Percentiles rank a stretch among this genome's conserved stretches.
Conservation (phyloP, 2,329 filamentous ascomycete genomes). For the Aspergillus sp. region DNA sequence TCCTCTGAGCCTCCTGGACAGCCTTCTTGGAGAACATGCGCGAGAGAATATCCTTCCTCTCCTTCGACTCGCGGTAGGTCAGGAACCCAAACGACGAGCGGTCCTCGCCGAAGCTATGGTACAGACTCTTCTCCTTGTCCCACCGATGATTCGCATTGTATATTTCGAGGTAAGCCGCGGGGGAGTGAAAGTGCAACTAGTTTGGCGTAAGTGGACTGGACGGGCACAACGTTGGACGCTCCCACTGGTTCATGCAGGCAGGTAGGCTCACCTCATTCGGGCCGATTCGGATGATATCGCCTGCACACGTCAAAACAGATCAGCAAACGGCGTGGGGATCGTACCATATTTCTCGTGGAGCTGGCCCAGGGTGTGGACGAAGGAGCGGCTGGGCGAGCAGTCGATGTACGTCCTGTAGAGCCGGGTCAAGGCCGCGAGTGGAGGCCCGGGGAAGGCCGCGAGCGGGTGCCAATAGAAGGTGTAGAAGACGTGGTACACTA, state of each 20-base stretch:
- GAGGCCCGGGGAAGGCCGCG: constrained; percentile 3
- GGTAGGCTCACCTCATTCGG: constrained; percentile 3
- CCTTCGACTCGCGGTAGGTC: constrained; percentile 1
- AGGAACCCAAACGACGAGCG: constrained; percentile 9
- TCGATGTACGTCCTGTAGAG: constrained; percentile 3
- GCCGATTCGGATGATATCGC: background rate
- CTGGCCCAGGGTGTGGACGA: constrained; percentile 3
- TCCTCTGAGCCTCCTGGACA: background rate
- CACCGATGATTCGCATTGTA: constrained; percentile 3
- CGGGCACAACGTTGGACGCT: background rate
- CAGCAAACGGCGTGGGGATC: background rate
- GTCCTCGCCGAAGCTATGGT: constrained; percentile 8
- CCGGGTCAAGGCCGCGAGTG: background rate
- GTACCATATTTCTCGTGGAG: constrained; percentile 6
- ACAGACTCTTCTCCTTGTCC: constrained; percentile 6
- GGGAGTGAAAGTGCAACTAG: constrained; percentile 6
- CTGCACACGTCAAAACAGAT: background rate
- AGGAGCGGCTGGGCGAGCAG: background rate
- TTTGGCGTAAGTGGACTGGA: background rate
- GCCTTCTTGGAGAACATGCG: constrained; percentile 6
- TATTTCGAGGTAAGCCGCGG: constrained; percentile 2
- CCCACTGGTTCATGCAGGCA: background rate
- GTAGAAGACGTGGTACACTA: background rate
- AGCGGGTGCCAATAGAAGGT: constrained; percentile 8
- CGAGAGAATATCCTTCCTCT: constrained; percentile 6